Base-by-base conservation (phyloP, 2,329 filamentous ascomycete species). In the Amauroascus niger region DNA sequence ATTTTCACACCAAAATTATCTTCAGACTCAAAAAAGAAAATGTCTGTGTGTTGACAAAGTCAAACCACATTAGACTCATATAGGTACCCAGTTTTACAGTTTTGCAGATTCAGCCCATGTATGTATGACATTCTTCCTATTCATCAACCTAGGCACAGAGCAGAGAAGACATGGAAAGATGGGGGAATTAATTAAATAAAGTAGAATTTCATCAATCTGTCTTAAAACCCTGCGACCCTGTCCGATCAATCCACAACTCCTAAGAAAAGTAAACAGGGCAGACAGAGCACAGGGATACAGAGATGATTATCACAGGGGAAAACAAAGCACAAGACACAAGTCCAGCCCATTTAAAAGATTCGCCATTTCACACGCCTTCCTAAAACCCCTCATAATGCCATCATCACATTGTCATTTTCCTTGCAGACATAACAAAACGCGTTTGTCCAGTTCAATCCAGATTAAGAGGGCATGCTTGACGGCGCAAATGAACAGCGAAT, bases 321-420 rank as follows among this genome's bases (percentile, higher is more conserved):
- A 39, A 52, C n/a, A n/a, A n/a, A n/a, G n/a, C n/a, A 46, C 16
- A 52, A 39, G 24, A 52, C 50, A 52, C 32, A 44, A 52, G 46
- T 13, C 40, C 50, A 30, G n/a, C 39, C 50, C 50, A 40, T 16
- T 28, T 52, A 18, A 16, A 46, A 39, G 41, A 52, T 52, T 52
- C 50, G 50, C 50, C 50, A 52, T 52, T 52, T 52, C 50, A 39
- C 50, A 37, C 50, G 50, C 50, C 50, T 52, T 52, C 50, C 50
- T 52, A 11, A 46, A 52, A 52, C 50, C 50, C 50, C 43, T 52
- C 50, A 52, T 52, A 52, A 52, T 52, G 50, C 50, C 50, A 52
- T 52, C 50, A 52, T 52, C 41, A 52, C 13, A 52, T 52, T 52
- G 18, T 37, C 30, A 22, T 52, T 28, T 46, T 35, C 24, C n/a